Evolutionary conservation across 495 filamentous ascomycete genomes (phyloP), one percentile per base, ranked within the genome.

Genomic region (Clohesyomyces aquaticus): DNA sequence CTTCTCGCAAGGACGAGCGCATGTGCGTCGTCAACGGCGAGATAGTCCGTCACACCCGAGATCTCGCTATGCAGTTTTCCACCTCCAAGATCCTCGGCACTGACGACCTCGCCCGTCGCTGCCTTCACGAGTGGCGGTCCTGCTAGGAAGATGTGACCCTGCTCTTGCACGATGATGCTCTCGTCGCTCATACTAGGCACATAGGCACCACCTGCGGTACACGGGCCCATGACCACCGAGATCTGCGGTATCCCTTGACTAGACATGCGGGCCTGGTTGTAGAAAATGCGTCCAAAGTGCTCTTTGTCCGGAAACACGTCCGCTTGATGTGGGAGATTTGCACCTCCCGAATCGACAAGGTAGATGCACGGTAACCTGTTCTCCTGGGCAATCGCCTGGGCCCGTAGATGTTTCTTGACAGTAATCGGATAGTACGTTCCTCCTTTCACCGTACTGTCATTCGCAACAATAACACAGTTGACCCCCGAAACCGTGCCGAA

Each of bases 361-460:
- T 98, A 98, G 70, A 98, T 90, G 74, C 94, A 98, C 0, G 88
- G 88, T 3, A 90, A 73, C 65, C 81, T 85, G 71, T 98, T 98
- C 75, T 98, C 89, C 63, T 90, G 83, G 1, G 94, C 94, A 58
- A 98, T 88, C 23, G 85, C 87, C 75, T 98, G 94, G 22, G 94
- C 94, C 57, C 94, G 86, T 14, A 98, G 80, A 77, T 98, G 95
- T 78, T 98, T 98, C 79, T 96, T 96, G 29, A 98, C 92, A 1
- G 94, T 98, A 54, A 98, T 93, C 0, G 94, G 94, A 75, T 92
- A 98, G 77, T 98, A 98, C 1, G 95, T 97, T 48, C 94, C 94
- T n/a, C 95, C 94, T 78, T 98, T 98, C 64, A 96, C 94, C 76
- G 94, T 98, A 80, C 89, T 93, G 73, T 98, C 94, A 70, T 98